Evolutionary conservation across 2,329 filamentous ascomycete genomes (phyloP), one percentile per base, ranked within the genome.

Genomic region (Hypocreales sp.): DNA sequence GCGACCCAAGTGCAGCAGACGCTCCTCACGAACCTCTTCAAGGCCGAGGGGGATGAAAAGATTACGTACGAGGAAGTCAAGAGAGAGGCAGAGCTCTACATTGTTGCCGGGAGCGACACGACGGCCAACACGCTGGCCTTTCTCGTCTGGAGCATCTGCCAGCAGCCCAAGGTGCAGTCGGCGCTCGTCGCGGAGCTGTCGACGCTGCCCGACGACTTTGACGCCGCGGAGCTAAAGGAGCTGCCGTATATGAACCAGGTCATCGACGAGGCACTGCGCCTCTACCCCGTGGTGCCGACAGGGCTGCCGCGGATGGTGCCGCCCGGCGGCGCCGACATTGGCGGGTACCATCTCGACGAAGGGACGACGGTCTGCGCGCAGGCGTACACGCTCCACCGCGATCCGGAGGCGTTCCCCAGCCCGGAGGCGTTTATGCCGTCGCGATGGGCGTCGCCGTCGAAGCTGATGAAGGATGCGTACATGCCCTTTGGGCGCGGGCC

Each of bases 401-500:
- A 58, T 30, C 35, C 47, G 0, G 31, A 28, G 0, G 42, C 57
- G 0, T 65, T 56, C 27, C 36, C 44, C 4, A 16, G 27, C 4
- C 30, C 30, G 8, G 3, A 23, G 2, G 22, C 12, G 3, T 32
- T 35, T 42, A 34, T 55, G 20, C 55, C 55, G 2, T 41, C 44
- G 9, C 40, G 59, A 18, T 63, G 59, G 58, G 35, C 35, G 6
- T 26, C 32, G 6, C 35, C 42, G 15, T 55, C 35, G 4, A 40
- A 33, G 24, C 46, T 39, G 8, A 58, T 60, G 49, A 66, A 60
- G 31, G 53, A 56, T 3, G 55, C 57, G 0, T 67, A 56, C 28
- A 50, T 60, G 27, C 56, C 64, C 0, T 71, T 69, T 38, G 64
- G 65, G 2, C 56, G 51, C 5, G 65, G 66, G 2, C 50, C 60